Evolutionary conservation across 805 yeast species (phyloP), one percentile per base, ranked within the genome.

Genomic region (Metschnikowia baotianmanensis): DNA sequence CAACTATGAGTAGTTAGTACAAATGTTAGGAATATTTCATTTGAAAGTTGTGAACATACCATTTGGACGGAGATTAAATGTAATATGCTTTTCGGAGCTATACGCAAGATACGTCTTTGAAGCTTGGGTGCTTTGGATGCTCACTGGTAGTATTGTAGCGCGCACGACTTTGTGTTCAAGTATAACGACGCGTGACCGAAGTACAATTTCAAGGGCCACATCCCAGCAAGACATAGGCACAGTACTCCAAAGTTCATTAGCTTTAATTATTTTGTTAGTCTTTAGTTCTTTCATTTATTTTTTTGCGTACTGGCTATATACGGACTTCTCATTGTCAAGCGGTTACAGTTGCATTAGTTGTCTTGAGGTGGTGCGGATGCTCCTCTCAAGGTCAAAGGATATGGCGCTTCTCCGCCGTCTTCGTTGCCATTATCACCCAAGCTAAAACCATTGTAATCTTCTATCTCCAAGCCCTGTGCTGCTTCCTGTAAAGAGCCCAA

Each of bases 401-500:
- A 73, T 43, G 54, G 59, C 13, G 51, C 61, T 11, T 55, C 67
- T 8, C 59, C 67, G 2, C 57, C 63, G 8, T 63, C 72, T 10
- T 62, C 69, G 13, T 55, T 61, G 5, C 68, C 77, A 13, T 71
- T 74, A 20, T 70, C 73, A 28, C 71, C 70, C 48, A 76, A 60
- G 44, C 60, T 71, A 67, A 79, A 78, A 9, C 76, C 69, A 55
- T 83, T 75, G 56, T 87, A 91, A 59, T 91, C 97, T 27, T 86
- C 88, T 26, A 83, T 81, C 49, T 72, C 71, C 43, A 81, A 68
- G 2, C 78, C 71, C 55, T 86, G 86, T 42, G 79, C 79, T 27
- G 87, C 86, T 60, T 91, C 99, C 61, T 90, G 97, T 55, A 93
- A 72, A 3, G 96, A 83, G n/a, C 98, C 99, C 48, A 91, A 75